Base-by-base conservation (phyloP, 768 basidiomycete genomes). In the Rubroboletus satanas region DNA sequence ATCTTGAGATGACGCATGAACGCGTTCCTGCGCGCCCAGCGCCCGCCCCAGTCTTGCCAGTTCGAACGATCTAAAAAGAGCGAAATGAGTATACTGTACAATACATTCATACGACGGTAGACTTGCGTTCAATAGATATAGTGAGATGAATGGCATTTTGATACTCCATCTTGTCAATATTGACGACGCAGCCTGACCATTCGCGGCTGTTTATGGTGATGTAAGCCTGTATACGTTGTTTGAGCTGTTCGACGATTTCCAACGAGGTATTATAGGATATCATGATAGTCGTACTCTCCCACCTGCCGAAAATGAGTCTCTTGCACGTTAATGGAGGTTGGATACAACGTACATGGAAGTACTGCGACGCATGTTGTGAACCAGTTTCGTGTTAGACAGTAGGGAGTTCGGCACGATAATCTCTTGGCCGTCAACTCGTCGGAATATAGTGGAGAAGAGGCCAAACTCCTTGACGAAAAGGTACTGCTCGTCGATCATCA, bases 31-130 rank as follows among this genome's bases (percentile, higher is more conserved):
- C 88, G 83, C 8, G 74, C 75, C 88, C 87, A 90, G 54, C 88
- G 77, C 18, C 82, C 90, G 45, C 87, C 88, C 89, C 89, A 92
- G 65, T 91, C 88, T 65, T 91, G 90, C 90, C 89, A 92, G 64
- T 89, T 90, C 36, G 84, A 79, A 49, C 86, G 83, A 70, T 90
- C 86, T 87, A 53, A 44, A 54, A 46, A 36, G 15, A 18, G 39
- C 43, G 41, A 39, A 26, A 54, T 59, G 21, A 54, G 57, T 23
- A 28, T 28, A 7, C 35, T 31, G 31, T 6, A 6, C 11, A 29
- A 49, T 31, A n/a, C 21, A 32, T 29, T 15, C 35, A 46, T 36
- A 44, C 11, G 45, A 38, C 1, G 7, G 18, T 35, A 45, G 21
- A 77, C 84, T 69, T 69, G 82, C 87, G 89, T 70, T 91, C 88